Evolutionary conservation across 2,329 filamentous ascomycete species (phyloP).

Genomic region (Pezicula radicicola): DNA sequence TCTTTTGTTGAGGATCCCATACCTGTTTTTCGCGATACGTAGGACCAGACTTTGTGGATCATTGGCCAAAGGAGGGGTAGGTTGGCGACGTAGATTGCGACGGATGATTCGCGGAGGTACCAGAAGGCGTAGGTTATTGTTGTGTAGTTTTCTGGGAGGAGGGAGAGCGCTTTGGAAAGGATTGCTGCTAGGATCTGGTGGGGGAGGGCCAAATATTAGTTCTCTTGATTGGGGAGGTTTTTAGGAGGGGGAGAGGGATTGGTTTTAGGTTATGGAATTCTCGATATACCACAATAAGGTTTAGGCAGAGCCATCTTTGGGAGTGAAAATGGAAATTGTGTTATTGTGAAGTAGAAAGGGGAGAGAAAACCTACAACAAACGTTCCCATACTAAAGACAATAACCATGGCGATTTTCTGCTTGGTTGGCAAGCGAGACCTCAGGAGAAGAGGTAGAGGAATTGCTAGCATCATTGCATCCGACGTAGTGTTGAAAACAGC

Average conservation of each 20-base stretch:
- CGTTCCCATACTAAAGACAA: conserved; percentile 38
- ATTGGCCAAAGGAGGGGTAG: conserved; percentile 42
- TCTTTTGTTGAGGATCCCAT: neutral
- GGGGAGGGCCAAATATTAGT: too few relatives aligned
- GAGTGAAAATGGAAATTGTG: too few relatives aligned
- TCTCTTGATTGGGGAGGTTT: too few relatives aligned
- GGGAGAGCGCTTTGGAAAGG: neutral
- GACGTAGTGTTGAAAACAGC: conserved; percentile 54
- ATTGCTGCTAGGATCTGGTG: neutral
- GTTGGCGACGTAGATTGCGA: conserved; percentile 48
- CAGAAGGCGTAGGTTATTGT: conserved; percentile 30
- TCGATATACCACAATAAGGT: neutral
- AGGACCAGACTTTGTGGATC: neutral
- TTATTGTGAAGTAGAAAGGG: neutral
- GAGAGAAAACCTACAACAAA: conserved; percentile 33
- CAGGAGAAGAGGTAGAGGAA: conserved; percentile 50
- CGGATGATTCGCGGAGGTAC: conserved; percentile 47
- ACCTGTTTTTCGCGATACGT: neutral
- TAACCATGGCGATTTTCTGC: conserved; percentile 47
- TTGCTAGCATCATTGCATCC: conserved; percentile 51
- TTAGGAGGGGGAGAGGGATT: too few relatives aligned
- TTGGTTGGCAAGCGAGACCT: conserved; percentile 42
- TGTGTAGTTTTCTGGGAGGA: conserved; percentile 1
- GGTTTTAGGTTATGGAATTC: neutral
- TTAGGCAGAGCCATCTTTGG: neutral